These are phyloP conservation scores for Diophrys sp. DNA, from an alignment of 73 alveolate genomes.

Conservation along the genomic window DNA sequence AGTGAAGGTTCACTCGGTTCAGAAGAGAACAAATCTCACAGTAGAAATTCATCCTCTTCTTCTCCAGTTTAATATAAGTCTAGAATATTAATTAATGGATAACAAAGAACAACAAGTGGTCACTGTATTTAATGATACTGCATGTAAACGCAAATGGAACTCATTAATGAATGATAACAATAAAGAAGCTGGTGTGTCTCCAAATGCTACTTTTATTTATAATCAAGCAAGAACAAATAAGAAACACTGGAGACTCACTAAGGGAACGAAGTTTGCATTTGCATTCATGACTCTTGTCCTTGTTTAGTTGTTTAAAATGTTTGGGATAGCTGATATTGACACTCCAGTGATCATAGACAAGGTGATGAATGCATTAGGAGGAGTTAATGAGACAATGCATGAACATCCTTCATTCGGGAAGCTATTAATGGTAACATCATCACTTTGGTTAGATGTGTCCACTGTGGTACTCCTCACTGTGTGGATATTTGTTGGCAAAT, in stretches of 20 bases:
- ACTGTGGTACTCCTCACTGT: not conserved
- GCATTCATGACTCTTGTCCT: not conserved
- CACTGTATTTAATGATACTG: too few relatives aligned
- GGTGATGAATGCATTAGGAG: not conserved
- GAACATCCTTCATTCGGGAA: not conserved
- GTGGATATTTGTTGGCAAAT: conserved; percentile 28
- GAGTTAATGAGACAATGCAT: not conserved
- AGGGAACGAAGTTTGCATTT: not conserved
- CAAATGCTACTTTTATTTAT: not conserved
- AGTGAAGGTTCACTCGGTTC: too few relatives aligned
- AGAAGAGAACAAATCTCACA: too few relatives aligned
- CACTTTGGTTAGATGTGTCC: conserved; percentile 4
- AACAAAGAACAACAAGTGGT: too few relatives aligned
- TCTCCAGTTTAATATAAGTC: too few relatives aligned
- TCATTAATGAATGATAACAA: not conserved
- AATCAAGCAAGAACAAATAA: not conserved
- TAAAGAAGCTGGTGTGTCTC: not conserved
- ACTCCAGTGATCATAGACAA: not conserved
- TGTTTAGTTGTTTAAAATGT: not conserved
- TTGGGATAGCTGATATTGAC: not conserved
- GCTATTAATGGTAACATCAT: not conserved
- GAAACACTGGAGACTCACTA: not conserved
- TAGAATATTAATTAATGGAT: too few relatives aligned
- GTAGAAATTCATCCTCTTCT: too few relatives aligned
- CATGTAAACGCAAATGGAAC: too few relatives aligned